Evolutionary conservation across 805 yeast genomes (phyloP).

Genomic region (Pichia cephalocereana): DNA sequence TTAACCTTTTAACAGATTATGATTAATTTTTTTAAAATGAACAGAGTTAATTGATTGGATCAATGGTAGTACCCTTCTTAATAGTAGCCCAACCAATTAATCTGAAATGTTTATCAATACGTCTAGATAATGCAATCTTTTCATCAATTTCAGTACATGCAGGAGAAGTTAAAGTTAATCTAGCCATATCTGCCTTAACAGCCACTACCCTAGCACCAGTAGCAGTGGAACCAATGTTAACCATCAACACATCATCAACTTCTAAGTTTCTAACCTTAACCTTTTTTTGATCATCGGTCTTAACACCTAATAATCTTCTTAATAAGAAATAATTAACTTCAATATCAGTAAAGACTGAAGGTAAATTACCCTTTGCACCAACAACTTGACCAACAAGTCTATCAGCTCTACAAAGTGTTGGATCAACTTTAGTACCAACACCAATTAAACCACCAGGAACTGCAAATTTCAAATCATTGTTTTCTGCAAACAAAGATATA

Average conservation of each 20-base stretch:
- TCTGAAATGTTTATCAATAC: constrained; percentile 99
- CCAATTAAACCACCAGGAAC: constrained; percentile 99
- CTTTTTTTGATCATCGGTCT: constrained; percentile 94
- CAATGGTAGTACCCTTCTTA: constrained; percentile 84
- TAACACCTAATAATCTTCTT: constrained; percentile 96
- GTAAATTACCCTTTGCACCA: constrained; percentile 94
- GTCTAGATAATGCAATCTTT: constrained; percentile 96
- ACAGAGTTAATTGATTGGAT: constrained; percentile 46
- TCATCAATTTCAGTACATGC: constrained; percentile 98
- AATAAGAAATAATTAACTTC: constrained; percentile 95
- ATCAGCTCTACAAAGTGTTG: constrained; percentile 98
- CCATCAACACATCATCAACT: constrained; percentile 95
- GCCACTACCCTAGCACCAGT: constrained; percentile 99
- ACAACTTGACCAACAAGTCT: constrained; percentile 98
- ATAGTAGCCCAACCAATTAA: constrained; percentile 99
- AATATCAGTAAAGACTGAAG: constrained; percentile 92
- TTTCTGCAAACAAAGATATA: constrained; percentile 92
- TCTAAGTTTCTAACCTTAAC: constrained; percentile 94
- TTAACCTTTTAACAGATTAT: too few relatives aligned
- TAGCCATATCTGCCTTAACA: constrained; percentile 98
- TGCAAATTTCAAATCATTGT: constrained; percentile 95
- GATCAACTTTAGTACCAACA: constrained; percentile 98
- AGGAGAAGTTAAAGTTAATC: constrained; percentile 91
- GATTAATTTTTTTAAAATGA: neutral
- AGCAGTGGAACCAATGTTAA: constrained; percentile 97